Base-by-base conservation (phyloP, 495 filamentous ascomycete species). In the Aspergillus steynii region DNA sequence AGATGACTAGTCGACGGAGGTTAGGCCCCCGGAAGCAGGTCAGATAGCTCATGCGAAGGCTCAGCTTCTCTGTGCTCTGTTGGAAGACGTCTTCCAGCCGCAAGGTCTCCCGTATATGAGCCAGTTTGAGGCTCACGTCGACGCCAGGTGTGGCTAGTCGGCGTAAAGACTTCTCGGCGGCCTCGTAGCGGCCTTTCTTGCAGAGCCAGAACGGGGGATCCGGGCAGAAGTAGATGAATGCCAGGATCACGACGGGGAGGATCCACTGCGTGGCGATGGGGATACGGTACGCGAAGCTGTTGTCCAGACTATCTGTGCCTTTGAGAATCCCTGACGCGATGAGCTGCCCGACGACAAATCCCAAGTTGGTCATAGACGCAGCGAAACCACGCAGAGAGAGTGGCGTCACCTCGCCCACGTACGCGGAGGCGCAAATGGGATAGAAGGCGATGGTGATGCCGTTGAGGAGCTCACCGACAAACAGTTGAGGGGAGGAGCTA, bases 171-270 rank as follows among this genome's bases (percentile, higher is more conserved):
- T 25, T 9, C 0, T 61, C 57, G 9, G 82, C 82, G 0, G 76
- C 74, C 8, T 81, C 78, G 26, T 76, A 55, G 26, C 71, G 71
- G 14, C 71, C 77, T 37, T 76, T 72, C 6, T 75, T 70, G 29
- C 78, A 76, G 8, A 83, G 69, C 73, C 79, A 80, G 71, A 77
- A 83, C 2, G 81, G 78, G 5, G 77, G 78, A 54, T 84, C 81
- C 4, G 79, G 83, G 46, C 75, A 75, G 45, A 83, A 75, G 26
- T 61, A 69, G 5, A 82, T 59, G 0, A 78, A 64, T 27, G 71
- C 34, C 3, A 77, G 61, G 54, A 83, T 75, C 27, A 68, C 20
- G 29, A 60, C 55, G 5, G 72, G 71, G 5, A 69, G 60, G 2
- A 68, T 63, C 65, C 74, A 78, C 61, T 80, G 77, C 3, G 74